Conservation (phyloP, 768 basidiomycete genomes). For the Glaciozyma martinii region DNA sequence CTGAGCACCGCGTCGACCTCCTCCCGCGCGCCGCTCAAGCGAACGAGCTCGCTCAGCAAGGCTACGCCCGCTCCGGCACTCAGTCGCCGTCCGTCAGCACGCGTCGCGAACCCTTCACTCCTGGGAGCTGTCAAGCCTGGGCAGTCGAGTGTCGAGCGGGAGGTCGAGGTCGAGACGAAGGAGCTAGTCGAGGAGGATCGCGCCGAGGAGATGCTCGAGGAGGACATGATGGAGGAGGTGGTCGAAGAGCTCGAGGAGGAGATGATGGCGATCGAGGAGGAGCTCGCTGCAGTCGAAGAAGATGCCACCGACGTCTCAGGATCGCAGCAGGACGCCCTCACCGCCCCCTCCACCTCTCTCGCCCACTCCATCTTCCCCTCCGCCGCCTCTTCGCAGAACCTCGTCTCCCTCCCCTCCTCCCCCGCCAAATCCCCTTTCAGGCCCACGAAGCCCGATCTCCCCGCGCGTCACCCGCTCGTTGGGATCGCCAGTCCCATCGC, state of each 20-base stretch:
- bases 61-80: not conserved
- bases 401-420: not conserved
- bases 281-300: not conserved
- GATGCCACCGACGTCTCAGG: not conserved
- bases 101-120: conserved; percentile 5
- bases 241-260: not conserved
- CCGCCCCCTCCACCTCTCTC: not conserved
- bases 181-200: not conserved
- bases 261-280: not conserved
- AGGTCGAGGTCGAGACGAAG: not conserved
- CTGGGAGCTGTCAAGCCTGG: conserved; percentile 1
- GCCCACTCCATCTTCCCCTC: not conserved
- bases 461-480: not conserved
- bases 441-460: not conserved
- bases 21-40: not conserved
- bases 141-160: not conserved
- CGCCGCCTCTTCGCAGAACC: not conserved
- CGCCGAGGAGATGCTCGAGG: not conserved
- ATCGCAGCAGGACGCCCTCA: not conserved
- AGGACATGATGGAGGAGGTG: not conserved
- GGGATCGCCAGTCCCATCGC: not conserved
- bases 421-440: not conserved
- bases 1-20: not conserved
- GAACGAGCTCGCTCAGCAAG: not conserved
- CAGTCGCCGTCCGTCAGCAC: not conserved